Conservation (phyloP, 495 filamentous ascomycete species). For the Penicillium tannophilum region DNA sequence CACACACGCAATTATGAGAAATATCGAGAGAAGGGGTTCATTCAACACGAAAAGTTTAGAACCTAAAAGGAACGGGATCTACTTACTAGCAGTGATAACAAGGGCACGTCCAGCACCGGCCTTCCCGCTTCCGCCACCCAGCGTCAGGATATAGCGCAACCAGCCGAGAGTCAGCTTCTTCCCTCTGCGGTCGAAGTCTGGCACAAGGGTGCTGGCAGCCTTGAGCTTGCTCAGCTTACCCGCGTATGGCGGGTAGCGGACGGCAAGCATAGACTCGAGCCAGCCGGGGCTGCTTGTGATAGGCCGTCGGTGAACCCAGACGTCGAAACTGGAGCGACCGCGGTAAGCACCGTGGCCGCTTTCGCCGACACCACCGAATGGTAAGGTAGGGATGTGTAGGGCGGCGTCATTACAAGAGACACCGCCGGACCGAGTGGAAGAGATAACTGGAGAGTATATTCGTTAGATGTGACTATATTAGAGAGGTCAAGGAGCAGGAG, state of each 20-base stretch:
- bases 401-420: constrained; percentile 80
- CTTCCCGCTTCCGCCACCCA: constrained; percentile 47
- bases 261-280: constrained; percentile 72
- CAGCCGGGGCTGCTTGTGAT: constrained; percentile 76
- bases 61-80: constrained; percentile 13
- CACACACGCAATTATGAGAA: too few species aligned
- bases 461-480: constrained; percentile 1
- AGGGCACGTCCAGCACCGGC: constrained; percentile 44
- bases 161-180: constrained; percentile 51
- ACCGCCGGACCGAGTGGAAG: constrained; percentile 71
- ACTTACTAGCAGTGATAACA: constrained; percentile 51
- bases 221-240: constrained; percentile 62
- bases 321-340: constrained; percentile 80
- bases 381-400: constrained; percentile 78
- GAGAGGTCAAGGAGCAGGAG: not conserved
- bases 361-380: constrained; percentile 90
- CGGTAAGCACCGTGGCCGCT: constrained; percentile 83
- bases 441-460: constrained; percentile 49
- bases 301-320: constrained; percentile 77
- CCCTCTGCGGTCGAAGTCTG: constrained; percentile 84
- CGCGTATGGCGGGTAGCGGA: constrained; percentile 80
- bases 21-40: too few species aligned
- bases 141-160: constrained; percentile 46
- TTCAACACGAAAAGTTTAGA: too few species aligned
- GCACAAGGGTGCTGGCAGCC: constrained; percentile 58